Base-by-base conservation (phyloP, 352 stramenopile species). In the Phytopythium mirpurense region DNA sequence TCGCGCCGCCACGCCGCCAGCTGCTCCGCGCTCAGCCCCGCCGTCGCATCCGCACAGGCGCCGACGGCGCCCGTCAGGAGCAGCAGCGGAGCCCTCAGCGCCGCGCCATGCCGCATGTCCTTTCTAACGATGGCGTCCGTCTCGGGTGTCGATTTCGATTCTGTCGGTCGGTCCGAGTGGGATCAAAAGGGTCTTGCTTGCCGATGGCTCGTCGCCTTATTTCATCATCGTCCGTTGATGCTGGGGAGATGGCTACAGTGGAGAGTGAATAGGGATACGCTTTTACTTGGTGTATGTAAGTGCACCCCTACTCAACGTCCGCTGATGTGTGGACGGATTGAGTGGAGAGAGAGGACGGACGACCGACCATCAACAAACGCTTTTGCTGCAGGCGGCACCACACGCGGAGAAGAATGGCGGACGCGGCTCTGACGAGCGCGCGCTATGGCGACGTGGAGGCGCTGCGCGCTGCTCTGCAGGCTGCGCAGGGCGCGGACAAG, bases 371-470 rank as follows among this genome's bases (percentile, higher is more conserved):
- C 18, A 14, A n/a, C 14, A 8, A 41, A 6, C 18, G 35, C 12
- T 21, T 41, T 41, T 21, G 1, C 11, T 16, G 12, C 34, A 38
- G 34, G 32, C 36, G 36, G n/a, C 36, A 41, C 36, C 2, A 21
- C 36, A 15, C 7, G 8, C 24, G 10, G 37, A 26, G 55, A 16
- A 45, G 42, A 19, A 77, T 69, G 67, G 67, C 67, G 11, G 74
- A 86, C 35, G 70, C 83, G 59, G 64, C 78, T 50, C 64, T 94
- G 16, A 68, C 70, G 54, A 84, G 79, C 49, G 84, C 84, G 49
- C 84, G 84, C 51, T 83, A 77, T 48, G 84, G 84, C 46, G 80
- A 94, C 46, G 60, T 67, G 9, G 65, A 90, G 36, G 65, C 88
- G 46, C 68, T 94, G n/a, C 64, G 61, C 18, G 62, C 45, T 48